These are phyloP conservation scores for Trypanosoma rangeli DNA, from an alignment of 208 protist species.

Conservation along the genomic window DNA sequence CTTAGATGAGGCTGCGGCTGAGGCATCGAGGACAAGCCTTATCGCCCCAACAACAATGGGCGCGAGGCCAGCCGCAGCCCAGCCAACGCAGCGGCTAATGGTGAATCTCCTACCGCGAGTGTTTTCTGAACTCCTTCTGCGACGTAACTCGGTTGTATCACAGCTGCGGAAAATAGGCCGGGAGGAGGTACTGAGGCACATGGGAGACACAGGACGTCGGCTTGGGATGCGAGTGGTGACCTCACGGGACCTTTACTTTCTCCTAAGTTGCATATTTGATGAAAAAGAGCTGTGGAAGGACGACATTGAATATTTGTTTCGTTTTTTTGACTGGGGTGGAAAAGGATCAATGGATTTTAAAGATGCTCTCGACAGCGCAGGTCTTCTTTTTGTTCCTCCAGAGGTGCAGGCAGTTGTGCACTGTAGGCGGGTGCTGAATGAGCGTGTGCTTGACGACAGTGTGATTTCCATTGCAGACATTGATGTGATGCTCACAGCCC, in stretches of 20 bases:
- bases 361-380: constrained; percentile 23
- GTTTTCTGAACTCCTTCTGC: constrained; percentile 30
- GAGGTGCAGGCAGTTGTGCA: constrained; percentile 28
- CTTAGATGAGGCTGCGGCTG: neutral
- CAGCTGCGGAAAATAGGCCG: constrained; percentile 24
- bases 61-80: neutral
- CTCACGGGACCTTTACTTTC: constrained; percentile 25
- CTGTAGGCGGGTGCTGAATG: constrained; percentile 32
- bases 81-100: constrained; percentile 6
- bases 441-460: constrained; percentile 27
- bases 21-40: neutral
- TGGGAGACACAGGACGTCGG: constrained; percentile 22
- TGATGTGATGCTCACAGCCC: constrained; percentile 28
- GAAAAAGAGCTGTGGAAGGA: constrained; percentile 18
- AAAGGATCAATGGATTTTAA: constrained; percentile 27
- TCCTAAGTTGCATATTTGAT: constrained; percentile 25
- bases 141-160: constrained; percentile 29
- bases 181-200: constrained; percentile 15
- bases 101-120: constrained; percentile 24
- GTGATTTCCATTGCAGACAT: constrained; percentile 37
- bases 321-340: constrained; percentile 32
- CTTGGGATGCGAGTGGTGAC: constrained; percentile 36
- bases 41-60: neutral
- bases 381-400: constrained; percentile 30
- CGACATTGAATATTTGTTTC: constrained; percentile 37